A percentile compares a stretch with the other conserved stretches of the same genome.
Conservation (phyloP, 2,329 filamentous ascomycete genomes). For the Juglanconis oblonga region DNA sequence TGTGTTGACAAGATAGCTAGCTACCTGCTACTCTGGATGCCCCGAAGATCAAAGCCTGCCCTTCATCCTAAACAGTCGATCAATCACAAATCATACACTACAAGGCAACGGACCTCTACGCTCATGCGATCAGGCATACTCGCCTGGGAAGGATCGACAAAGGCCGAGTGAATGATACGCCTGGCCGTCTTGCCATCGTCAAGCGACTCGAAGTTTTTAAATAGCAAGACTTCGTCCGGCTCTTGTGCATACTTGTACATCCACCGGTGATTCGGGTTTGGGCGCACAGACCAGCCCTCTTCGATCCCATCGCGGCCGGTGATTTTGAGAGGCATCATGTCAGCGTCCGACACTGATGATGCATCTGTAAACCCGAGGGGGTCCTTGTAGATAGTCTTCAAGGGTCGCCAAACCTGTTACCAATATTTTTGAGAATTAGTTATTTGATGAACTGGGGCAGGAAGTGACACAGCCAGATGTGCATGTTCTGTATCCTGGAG, state of each 20-base stretch:
- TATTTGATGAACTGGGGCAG: no score
- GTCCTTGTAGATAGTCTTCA: conserved; percentile 42
- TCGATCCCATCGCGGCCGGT: conserved; percentile 26
- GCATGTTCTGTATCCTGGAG: no score
- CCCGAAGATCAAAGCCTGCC: no score
- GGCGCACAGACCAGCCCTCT: conserved; percentile 26
- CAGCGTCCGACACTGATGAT: conserved; percentile 32
- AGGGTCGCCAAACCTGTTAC: conserved; percentile 42
- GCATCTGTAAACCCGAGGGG: conserved; percentile 39
- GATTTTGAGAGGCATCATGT: conserved; percentile 37
- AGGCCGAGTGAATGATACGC: neutral
- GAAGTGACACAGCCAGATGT: no score
- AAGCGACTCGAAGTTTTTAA: conserved; percentile 53
- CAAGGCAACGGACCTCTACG: neutral
- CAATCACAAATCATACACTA: neutral
- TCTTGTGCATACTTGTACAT: conserved; percentile 48
- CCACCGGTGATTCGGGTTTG: conserved; percentile 42
- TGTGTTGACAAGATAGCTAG: no score
- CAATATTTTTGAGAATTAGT: no score
- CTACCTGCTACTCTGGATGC: no score
- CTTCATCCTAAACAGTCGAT: no score
- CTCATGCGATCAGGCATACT: neutral
- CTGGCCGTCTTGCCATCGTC: neutral
- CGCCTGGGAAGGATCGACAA: neutral
- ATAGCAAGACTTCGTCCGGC: conserved; percentile 49